Evolutionary conservation across 768 basidiomycete species (phyloP).

Genomic region (Suillus alpinus): DNA sequence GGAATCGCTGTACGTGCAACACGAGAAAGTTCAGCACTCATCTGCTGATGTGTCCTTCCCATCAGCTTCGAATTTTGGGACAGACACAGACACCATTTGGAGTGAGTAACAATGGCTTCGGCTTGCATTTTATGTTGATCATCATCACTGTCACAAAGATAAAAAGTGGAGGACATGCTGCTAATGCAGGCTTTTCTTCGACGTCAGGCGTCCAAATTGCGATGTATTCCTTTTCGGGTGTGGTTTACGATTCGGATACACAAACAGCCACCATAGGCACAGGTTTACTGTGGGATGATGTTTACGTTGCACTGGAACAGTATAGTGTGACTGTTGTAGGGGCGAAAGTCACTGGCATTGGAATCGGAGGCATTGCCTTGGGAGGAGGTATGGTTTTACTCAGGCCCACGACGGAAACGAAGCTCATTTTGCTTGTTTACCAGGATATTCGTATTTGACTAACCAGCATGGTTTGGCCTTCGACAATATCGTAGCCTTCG

Average conservation of each 20-base stretch:
- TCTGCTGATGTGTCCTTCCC: background rate
- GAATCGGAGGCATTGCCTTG: slow-evolving; percentile 56
- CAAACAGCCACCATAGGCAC: slow-evolving; percentile 40
- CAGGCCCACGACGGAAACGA: background rate
- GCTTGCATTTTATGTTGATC: background rate
- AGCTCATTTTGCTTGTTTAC: slow-evolving; percentile 35
- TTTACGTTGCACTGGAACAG: slow-evolving; percentile 48
- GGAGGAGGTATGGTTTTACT: slow-evolving; percentile 45
- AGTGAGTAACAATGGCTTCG: slow-evolving; percentile 23
- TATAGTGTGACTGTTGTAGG: slow-evolving; percentile 55
- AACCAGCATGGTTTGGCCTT: slow-evolving; percentile 58
- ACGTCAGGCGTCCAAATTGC: slow-evolving; percentile 55
- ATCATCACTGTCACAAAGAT: slow-evolving; percentile 34
- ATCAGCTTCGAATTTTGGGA: slow-evolving; percentile 44
- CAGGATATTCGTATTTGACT: slow-evolving; percentile 64
- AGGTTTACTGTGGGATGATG: slow-evolving; percentile 62
- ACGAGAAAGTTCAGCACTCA: background rate
- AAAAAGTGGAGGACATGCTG: slow-evolving; percentile 58
- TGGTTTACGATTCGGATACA: slow-evolving; percentile 33
- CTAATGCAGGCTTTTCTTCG: slow-evolving; percentile 56
- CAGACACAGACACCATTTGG: slow-evolving; percentile 46
- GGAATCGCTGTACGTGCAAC: slow-evolving; percentile 39
- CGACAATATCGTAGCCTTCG: slow-evolving; percentile 54
- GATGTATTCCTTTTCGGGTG: slow-evolving; percentile 46
- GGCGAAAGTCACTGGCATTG: slow-evolving; percentile 56